phyloP scores from a whole-genome alignment of 148 eudicot genomes.

The Oxyria digyna region DNA sequence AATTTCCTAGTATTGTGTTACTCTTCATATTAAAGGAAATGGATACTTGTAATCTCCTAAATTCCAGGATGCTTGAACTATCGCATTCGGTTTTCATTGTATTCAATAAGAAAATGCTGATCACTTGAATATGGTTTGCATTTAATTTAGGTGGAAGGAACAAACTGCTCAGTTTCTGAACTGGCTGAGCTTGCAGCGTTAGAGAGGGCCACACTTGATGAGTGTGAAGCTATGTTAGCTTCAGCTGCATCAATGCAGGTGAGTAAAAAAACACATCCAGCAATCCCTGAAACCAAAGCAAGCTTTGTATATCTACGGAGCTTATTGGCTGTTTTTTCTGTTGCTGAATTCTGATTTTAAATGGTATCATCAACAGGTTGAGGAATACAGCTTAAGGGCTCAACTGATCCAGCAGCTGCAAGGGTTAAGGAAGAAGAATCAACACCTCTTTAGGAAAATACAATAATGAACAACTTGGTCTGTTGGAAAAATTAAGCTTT shows the following conservation, averaged over 20 bases:
- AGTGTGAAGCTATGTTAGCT: conserved; percentile 57
- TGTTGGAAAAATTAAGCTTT: neutral
- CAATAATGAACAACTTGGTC: neutral
- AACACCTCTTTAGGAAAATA: conserved; percentile 6
- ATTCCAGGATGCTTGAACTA: neutral
- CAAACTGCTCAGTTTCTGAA: conserved; percentile 60
- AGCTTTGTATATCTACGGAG: conserved; percentile 19
- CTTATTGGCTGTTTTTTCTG: neutral
- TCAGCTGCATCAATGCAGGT: conserved; percentile 81
- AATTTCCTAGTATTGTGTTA: neutral
- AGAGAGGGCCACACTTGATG: conserved; percentile 73
- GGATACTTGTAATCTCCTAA: too few relatives aligned
- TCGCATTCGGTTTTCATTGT: neutral
- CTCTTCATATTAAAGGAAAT: neutral
- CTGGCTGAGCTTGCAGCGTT: conserved; percentile 61
- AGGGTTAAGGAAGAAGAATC: conserved; percentile 27
- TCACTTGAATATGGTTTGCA: neutral
- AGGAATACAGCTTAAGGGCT: conserved; percentile 57
- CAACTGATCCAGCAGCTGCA: conserved; percentile 53
- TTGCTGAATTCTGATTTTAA: neutral
- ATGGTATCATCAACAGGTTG: conserved; percentile 25
- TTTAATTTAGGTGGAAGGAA: conserved; percentile 55
- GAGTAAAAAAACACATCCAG: neutral
- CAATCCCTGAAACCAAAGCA: neutral
- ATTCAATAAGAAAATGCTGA: neutral